phyloP scores from a whole-genome alignment of 75 land plant genomes.

The Selaginella tamariscina region DNA sequence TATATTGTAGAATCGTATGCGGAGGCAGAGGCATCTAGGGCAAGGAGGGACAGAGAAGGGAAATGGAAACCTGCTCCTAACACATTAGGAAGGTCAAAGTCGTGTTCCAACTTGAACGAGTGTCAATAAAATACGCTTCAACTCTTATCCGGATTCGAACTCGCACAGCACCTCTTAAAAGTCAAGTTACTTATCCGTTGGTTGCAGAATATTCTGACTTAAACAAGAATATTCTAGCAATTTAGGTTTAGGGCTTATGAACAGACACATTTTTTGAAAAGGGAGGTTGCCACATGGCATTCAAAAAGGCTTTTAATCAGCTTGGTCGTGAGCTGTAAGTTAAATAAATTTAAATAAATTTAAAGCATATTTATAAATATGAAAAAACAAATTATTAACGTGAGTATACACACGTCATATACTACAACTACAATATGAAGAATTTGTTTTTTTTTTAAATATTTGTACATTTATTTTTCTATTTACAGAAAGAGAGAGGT shows the following conservation, averaged over 20 bases:
- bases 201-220: too few relatives aligned
- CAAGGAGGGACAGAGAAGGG: background rate
- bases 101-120: background rate
- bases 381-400: too few relatives aligned
- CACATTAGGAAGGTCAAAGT: background rate
- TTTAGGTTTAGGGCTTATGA: background rate
- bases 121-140: background rate
- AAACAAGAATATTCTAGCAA: too few relatives aligned
- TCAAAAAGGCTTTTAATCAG: conserved; percentile 9
- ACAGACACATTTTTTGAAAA: background rate
- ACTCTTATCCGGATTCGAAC: background rate
- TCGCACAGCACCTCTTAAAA: background rate
- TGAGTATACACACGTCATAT: too few relatives aligned
- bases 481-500: conserved; percentile 6
- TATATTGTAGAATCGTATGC: background rate
- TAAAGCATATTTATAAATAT: too few relatives aligned
- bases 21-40: background rate
- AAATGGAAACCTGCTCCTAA: background rate
- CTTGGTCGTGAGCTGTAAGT: background rate
- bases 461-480: background rate
- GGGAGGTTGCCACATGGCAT: background rate
- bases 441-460: too few relatives aligned
- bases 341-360: too few relatives aligned
- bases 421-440: too few relatives aligned
- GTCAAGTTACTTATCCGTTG: background rate